Conservation (phyloP, 2,329 filamentous ascomycete genomes). For the Colletotrichum filicis region DNA sequence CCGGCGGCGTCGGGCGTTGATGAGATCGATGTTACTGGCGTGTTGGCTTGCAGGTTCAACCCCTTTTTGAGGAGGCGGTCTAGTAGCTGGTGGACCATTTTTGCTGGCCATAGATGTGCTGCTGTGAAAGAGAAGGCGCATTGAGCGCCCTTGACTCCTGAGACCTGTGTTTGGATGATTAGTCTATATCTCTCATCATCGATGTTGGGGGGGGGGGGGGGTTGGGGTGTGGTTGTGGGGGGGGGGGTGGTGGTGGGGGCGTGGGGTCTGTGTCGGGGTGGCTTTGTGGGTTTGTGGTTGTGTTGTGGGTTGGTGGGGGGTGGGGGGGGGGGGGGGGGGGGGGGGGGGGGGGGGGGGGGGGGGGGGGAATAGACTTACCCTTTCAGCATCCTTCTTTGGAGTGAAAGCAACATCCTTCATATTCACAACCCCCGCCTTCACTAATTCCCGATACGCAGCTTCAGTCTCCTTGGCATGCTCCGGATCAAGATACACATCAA, state of each 20-base stretch:
- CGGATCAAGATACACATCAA: neutral
- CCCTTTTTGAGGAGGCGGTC: neutral
- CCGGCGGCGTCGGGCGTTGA: neutral
- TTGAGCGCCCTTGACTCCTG: neutral
- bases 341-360: rapidly evolving
- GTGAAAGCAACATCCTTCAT: neutral
- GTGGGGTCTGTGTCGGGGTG: too few relatives aligned
- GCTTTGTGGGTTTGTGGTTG: too few relatives aligned
- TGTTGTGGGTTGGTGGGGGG: too few relatives aligned
- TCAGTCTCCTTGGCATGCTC: constrained; percentile 4
- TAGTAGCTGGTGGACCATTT: neutral
- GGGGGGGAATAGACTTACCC: neutral
- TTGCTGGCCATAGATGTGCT: neutral
- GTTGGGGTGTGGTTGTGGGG: too few relatives aligned
- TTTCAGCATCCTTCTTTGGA: constrained; percentile 7
- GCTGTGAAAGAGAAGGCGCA: constrained; percentile 5
- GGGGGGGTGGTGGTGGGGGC: too few relatives aligned
- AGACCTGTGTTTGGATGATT: neutral
- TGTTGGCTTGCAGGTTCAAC: constrained; percentile 33
- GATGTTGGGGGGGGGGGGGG: neutral
- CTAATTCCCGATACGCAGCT: neutral
- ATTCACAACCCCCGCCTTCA: neutral
- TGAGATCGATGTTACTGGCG: constrained; percentile 11
- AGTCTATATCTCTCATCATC: neutral
- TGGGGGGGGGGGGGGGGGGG: rapidly evolving